These are phyloP conservation scores for Nakataea oryzae DNA, from an alignment of 2,329 filamentous ascomycete genomes.

Conservation along the genomic window DNA sequence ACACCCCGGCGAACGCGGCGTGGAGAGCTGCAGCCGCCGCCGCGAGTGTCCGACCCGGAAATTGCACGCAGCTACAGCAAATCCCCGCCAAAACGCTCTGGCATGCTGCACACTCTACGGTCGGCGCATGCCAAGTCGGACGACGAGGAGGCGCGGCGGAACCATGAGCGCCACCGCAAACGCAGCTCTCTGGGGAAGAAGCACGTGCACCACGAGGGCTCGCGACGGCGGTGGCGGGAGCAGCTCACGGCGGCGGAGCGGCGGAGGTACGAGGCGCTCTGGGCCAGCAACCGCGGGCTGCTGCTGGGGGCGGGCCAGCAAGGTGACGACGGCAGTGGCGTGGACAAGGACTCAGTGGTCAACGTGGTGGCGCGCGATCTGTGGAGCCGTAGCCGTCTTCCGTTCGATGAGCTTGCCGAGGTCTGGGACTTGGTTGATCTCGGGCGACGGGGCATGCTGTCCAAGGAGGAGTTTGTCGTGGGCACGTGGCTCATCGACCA, in stretches of 20 bases:
- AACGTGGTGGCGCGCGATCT: slow-evolving; percentile 64
- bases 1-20: slow-evolving; percentile 16
- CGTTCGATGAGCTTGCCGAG: slow-evolving; percentile 57
- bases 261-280: slow-evolving; percentile 76
- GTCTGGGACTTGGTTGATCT: slow-evolving; percentile 69
- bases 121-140: slow-evolving; percentile 38
- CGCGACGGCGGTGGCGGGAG: slow-evolving; percentile 67
- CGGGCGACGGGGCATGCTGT: slow-evolving; percentile 41
- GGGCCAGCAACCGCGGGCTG: slow-evolving; percentile 68
- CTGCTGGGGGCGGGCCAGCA: slow-evolving; percentile 17
- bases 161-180: slow-evolving; percentile 31
- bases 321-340: background rate
- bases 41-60: background rate
- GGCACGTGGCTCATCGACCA: slow-evolving; percentile 79
- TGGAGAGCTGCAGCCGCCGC: slow-evolving; percentile 5
- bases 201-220: slow-evolving; percentile 67
- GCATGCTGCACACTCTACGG: slow-evolving; percentile 57
- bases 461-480: slow-evolving; percentile 66
- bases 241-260: slow-evolving; percentile 60
- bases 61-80: slow-evolving; percentile 14
- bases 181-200: slow-evolving; percentile 37
- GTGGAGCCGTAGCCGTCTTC: slow-evolving; percentile 62
- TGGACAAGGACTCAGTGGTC: slow-evolving; percentile 10
- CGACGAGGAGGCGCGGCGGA: slow-evolving; percentile 40
- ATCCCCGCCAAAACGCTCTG: slow-evolving; percentile 33